Percentiles rank a stretch among this genome's conserved stretches.
Conservation (phyloP, 225 moss, liverwort and hornwort species). For the Antitrichia curtipendula region DNA sequence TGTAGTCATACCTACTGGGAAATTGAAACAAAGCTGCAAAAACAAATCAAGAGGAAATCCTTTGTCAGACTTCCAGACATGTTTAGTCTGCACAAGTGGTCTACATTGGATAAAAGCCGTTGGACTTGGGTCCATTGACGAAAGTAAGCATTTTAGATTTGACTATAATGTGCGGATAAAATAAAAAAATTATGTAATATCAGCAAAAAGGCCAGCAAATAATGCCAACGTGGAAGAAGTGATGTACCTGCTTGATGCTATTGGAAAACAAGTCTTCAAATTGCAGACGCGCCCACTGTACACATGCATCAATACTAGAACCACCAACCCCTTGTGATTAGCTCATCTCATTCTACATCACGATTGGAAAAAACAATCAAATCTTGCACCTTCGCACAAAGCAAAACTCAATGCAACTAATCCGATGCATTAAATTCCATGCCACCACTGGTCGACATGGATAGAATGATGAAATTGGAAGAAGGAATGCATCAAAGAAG, state of each 20-base stretch:
- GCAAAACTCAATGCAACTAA: neutral
- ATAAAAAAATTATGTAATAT: neutral
- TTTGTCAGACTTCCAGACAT: neutral
- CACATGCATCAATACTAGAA: constrained; percentile 85
- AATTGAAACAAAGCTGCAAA: constrained; percentile 93
- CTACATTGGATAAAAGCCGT: neutral
- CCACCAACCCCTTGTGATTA: constrained; percentile 2
- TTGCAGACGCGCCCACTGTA: constrained; percentile 95
- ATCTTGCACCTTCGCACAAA: neutral
- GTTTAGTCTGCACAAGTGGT: neutral
- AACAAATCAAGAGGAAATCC: neutral
- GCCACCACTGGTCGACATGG: neutral
- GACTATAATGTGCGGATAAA: neutral
- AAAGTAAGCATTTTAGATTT: neutral
- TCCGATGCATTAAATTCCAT: neutral
- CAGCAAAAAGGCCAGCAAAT: neutral
- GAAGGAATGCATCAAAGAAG: neutral
- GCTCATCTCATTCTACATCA: neutral
- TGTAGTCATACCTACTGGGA: constrained; percentile 91
- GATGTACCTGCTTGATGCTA: constrained; percentile 77
- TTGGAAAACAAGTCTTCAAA: constrained; percentile 91
- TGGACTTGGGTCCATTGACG: neutral
- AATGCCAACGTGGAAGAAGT: neutral
- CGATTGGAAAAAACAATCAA: neutral
- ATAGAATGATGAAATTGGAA: neutral